Conservation (phyloP, 140 eudicot genomes). For the Bidens hawaiensis region DNA sequence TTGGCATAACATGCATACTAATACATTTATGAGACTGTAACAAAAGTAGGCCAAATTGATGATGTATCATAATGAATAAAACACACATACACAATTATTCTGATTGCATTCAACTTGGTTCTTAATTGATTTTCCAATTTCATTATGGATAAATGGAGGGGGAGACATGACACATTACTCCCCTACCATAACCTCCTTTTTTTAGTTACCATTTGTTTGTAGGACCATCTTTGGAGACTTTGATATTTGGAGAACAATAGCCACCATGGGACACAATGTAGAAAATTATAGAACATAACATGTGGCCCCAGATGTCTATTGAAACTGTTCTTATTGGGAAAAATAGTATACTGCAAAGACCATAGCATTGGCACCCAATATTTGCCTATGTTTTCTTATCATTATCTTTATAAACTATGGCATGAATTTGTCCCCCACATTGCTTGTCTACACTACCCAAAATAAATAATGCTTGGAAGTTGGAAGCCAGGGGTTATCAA, state of each 20-base stretch:
- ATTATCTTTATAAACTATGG: slow-evolving; percentile 26
- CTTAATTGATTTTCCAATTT: slow-evolving; percentile 8
- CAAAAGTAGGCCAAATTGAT: slow-evolving; percentile 28
- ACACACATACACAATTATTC: slow-evolving; percentile 25
- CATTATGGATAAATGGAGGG: slow-evolving; percentile 25
- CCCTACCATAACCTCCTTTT: slow-evolving; percentile 9
- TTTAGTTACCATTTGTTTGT: slow-evolving; percentile 26
- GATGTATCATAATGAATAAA: slow-evolving; percentile 24
- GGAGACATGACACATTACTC: slow-evolving; percentile 28
- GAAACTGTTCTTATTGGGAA: slow-evolving; percentile 22
- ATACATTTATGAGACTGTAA: slow-evolving; percentile 14
- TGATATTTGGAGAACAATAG: slow-evolving; percentile 5
- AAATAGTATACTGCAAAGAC: slow-evolving; percentile 28
- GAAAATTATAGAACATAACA: slow-evolving; percentile 17
- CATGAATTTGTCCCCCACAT: slow-evolving; percentile 32
- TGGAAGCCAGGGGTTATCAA: not conserved
- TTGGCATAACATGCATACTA: slow-evolving; percentile 15
- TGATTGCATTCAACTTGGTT: slow-evolving; percentile 19
- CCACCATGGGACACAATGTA: slow-evolving; percentile 19
- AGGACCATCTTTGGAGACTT: slow-evolving; percentile 21
- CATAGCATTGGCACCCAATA: slow-evolving; percentile 24
- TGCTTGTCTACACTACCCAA: slow-evolving; percentile 18
- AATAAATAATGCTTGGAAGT: slow-evolving; percentile 20
- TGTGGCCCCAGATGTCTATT: slow-evolving; percentile 34
- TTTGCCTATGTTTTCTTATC: slow-evolving; percentile 31